Evolutionary conservation across 2,329 filamentous ascomycete species (phyloP).

Genomic region (Fusarium sp.): DNA sequence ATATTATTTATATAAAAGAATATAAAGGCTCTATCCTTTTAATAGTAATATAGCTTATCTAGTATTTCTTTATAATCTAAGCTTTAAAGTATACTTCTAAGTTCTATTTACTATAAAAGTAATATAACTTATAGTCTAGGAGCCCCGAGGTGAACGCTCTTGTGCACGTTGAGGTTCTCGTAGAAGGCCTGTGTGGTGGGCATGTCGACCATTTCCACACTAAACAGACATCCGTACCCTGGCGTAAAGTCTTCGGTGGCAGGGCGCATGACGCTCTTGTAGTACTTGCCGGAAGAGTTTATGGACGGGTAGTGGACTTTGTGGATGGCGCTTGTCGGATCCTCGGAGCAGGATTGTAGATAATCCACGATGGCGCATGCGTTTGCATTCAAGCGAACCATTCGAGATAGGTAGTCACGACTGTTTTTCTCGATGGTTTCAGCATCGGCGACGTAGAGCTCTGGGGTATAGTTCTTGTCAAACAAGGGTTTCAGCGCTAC

Average conservation of each 20-base stretch:
- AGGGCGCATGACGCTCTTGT: conserved; percentile 48
- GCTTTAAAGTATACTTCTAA: no score
- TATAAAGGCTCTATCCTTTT: no score
- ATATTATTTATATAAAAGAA: no score
- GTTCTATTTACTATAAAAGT: no score
- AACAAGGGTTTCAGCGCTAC: not conserved
- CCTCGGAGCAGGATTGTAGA: not conserved
- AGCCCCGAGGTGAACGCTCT: conserved; percentile 61
- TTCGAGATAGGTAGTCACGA: not conserved
- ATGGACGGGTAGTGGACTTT: conserved; percentile 55
- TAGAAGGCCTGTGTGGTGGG: conserved; percentile 55
- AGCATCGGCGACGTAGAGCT: not conserved
- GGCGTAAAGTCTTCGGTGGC: conserved; percentile 56
- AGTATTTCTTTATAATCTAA: no score
- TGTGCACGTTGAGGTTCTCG: conserved; percentile 56
- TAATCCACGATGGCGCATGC: not conserved
- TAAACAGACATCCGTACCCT: conserved; percentile 63
- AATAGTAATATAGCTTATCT: no score
- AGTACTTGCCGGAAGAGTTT: conserved; percentile 42
- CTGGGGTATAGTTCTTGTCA: not conserved
- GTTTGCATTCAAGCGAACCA: not conserved
- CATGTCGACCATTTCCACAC: conserved; percentile 49
- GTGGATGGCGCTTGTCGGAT: conserved; percentile 41
- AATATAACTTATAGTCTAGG: no score
- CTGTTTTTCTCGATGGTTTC: not conserved